A percentile compares a stretch with the other conserved stretches of the same genome.
Evolutionary conservation across 2,329 filamentous ascomycete species (phyloP).

Genomic region (Calycina herbarum): DNA sequence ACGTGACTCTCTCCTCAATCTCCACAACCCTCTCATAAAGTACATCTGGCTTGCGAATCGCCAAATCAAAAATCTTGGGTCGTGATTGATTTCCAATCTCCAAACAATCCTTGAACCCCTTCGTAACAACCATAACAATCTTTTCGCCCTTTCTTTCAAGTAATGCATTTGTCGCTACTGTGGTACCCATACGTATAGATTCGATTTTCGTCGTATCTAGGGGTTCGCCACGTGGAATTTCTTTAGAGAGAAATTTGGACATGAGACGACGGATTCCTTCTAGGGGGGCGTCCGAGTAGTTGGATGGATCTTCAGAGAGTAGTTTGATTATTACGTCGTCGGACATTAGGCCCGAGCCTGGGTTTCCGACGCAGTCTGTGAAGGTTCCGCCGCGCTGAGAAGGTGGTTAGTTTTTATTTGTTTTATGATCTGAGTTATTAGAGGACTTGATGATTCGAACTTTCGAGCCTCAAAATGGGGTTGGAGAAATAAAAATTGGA

Average conservation of each 20-base stretch:
- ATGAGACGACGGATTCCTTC: slow-evolving; percentile 61
- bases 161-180: slow-evolving; percentile 74
- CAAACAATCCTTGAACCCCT: slow-evolving; percentile 71
- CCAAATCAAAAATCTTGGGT: slow-evolving; percentile 71
- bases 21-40: slow-evolving; percentile 69
- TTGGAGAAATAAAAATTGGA: neutral
- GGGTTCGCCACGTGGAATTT: slow-evolving; percentile 39
- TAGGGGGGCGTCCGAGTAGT: slow-evolving; percentile 85
- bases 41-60: slow-evolving; percentile 65
- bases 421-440: neutral
- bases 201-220: slow-evolving; percentile 61
- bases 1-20: slow-evolving; percentile 69
- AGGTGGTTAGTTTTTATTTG: neutral
- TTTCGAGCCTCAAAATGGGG: neutral
- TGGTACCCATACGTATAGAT: slow-evolving; percentile 74
- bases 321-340: slow-evolving; percentile 85
- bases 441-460: neutral
- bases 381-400: slow-evolving; percentile 78
- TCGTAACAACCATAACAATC: slow-evolving; percentile 69
- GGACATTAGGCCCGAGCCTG: slow-evolving; percentile 65
- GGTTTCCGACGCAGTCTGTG: slow-evolving; percentile 87
- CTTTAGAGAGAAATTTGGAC: slow-evolving; percentile 52
- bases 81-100: slow-evolving; percentile 71
- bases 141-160: slow-evolving; percentile 70
- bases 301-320: slow-evolving; percentile 83